These are phyloP conservation scores for Podospora bellae-mahoneyi DNA, from an alignment of 495 filamentous ascomycete genomes.

Conservation along the genomic window DNA sequence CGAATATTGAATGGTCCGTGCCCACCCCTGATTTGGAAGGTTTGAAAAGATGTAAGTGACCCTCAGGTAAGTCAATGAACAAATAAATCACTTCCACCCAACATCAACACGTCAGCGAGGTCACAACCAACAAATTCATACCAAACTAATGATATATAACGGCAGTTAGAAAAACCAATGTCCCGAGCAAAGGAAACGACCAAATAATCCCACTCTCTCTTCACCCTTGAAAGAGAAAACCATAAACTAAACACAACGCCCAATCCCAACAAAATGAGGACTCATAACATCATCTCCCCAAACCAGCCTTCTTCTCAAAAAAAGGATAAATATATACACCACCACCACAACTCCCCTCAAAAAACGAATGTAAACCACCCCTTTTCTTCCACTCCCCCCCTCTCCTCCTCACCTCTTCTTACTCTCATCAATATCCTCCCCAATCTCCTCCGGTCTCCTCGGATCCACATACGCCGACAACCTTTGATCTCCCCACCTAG, in stretches of 20 bases:
- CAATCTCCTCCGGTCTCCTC: conserved; percentile 43
- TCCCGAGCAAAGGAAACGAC: not conserved
- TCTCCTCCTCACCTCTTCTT: not conserved
- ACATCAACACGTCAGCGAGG: not conserved
- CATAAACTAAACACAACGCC: conserved; percentile 4
- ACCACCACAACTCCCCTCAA: not conserved
- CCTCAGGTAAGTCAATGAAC: not conserved
- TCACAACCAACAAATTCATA: not conserved
- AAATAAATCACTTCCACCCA: not conserved
- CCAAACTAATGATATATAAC: not conserved
- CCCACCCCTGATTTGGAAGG: no score
- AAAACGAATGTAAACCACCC: not conserved
- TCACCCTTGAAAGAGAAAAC: not conserved
- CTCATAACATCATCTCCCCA: conserved; percentile 11
- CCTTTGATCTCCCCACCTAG: conserved; percentile 65
- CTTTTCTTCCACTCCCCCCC: not conserved
- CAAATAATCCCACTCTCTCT: not conserved
- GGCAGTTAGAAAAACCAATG: not conserved
- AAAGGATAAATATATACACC: not conserved
- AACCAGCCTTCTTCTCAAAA: conserved; percentile 8
- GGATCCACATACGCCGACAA: conserved; percentile 52
- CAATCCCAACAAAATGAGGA: conserved; percentile 6
- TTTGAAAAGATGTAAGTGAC: no score
- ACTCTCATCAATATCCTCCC: conserved; percentile 47
- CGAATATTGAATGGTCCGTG: no score